Base-by-base conservation (phyloP, 805 yeast genomes). In the Candida hispaniensis region DNA sequence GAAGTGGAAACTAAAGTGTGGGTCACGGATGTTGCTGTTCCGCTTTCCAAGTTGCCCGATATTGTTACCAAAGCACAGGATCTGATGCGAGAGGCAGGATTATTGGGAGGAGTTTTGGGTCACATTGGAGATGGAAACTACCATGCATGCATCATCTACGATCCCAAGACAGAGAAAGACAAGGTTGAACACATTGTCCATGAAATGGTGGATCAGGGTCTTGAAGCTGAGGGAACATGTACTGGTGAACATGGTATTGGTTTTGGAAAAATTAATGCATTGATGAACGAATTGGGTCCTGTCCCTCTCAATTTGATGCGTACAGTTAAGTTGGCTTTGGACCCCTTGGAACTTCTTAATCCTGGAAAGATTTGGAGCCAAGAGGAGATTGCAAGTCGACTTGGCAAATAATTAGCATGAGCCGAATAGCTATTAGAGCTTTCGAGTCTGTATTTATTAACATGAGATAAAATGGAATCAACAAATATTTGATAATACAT, bases 171-270 rank as follows among this genome's bases (percentile, higher is more conserved):
- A n/a, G 68, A 73, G 44, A 47, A 59, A 12, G 55, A 58, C 1
- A 54, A 52, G 14, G 75, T 72, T 3, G 66, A 68, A 40, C 47
- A 51, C 8, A 47, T 77, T 8, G 75, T 77, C 9, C 64, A 66
- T 16, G 61, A 69, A 33, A 73, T 81, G 78, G 79, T 78, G 30
- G 49, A 64, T 26, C 52, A 75, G 24, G 93, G 88, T 0, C 57
- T 81, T 11, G 66, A 59, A 1, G 67, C 74, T 22, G 93, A 80
- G 35, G 93, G 93, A 2, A 81, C 94, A 2, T 75, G 83, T 45
- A 77, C 85, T 4, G 93, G 93, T 20, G 93, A 81, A 49, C 93
- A 81, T 51, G 94, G 93, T 9, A 71, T 82, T 23, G 94, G 93
- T 6, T 47, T 44, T 9, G 86, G 88, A 21, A 81, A 81, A 49